A percentile compares a stretch with the other conserved stretches of the same genome.
These are phyloP conservation scores for Modicella reniformis DNA, from an alignment of 371 early-diverging fungal genomes.

Conservation along the genomic window DNA sequence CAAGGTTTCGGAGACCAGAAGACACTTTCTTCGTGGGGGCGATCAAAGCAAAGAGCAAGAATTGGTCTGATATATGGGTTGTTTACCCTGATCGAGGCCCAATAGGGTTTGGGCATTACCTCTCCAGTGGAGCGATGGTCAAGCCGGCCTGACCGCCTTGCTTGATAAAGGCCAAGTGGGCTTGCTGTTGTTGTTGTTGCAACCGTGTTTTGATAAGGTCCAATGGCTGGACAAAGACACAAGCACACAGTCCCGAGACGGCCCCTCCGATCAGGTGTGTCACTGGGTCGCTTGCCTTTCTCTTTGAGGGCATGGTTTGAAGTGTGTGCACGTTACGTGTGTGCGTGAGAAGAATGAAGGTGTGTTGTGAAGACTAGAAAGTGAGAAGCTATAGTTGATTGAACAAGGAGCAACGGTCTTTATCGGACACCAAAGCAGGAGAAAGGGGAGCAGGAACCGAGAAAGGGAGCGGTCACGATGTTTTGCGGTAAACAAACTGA, in stretches of 20 bases:
- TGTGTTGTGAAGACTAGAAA: not conserved
- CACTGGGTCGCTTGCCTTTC: constrained; percentile 56
- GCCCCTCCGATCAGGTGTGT: constrained; percentile 84
- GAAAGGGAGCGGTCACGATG: not conserved
- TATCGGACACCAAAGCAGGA: too few species aligned
- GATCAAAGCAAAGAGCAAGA: too few species aligned
- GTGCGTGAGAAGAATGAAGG: not conserved
- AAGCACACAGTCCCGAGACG: constrained; percentile 82
- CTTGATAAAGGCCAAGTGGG: constrained; percentile 62
- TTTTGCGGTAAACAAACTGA: constrained; percentile 12
- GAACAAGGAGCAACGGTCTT: too few species aligned
- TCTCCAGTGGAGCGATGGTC: constrained; percentile 51
- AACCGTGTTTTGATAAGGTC: constrained; percentile 90
- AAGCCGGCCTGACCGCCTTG: constrained; percentile 51
- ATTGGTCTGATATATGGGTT: not conserved
- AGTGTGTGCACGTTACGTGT: too few species aligned
- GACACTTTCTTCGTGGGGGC: not conserved
- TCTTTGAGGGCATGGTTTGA: constrained; percentile 41
- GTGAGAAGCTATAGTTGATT: not conserved
- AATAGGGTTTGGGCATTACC: constrained; percentile 15
- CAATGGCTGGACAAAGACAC: constrained; percentile 88
- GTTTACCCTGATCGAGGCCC: not conserved
- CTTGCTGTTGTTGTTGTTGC: constrained; percentile 75
- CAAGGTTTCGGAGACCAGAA: not conserved
- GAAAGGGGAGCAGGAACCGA: too few species aligned